Evolutionary conservation across 1,284 basidiomycete species (phyloP).

Genomic region (Pseudomicrostroma phylloplanum): DNA sequence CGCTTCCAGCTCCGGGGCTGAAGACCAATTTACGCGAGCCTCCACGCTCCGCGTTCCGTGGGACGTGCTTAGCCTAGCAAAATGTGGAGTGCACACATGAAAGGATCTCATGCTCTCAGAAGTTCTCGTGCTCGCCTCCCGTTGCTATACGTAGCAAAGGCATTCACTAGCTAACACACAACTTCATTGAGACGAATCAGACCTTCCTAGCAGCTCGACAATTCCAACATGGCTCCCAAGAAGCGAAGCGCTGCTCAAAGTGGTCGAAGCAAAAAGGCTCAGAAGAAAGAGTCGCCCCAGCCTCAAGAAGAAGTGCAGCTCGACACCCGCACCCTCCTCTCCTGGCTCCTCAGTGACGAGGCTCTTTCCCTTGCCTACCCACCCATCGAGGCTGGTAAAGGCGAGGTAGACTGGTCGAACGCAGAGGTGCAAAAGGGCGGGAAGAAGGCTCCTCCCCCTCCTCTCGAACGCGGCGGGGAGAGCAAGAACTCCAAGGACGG

Average conservation of each 20-base stretch:
- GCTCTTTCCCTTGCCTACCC: conserved; percentile 1
- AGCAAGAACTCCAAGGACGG: neutral
- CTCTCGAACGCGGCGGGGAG: neutral
- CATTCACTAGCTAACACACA: no score
- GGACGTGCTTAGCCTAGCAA: no score
- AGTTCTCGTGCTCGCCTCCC: no score
- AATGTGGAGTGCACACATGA: no score
- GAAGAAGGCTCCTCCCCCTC: neutral
- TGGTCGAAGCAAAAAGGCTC: neutral
- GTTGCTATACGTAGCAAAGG: no score
- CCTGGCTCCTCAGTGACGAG: conserved; percentile 1
- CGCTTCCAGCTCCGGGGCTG: no score
- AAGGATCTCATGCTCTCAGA: no score
- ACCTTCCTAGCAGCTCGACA: neutral
- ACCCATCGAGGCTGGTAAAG: neutral
- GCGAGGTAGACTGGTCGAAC: neutral
- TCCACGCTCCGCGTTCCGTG: no score
- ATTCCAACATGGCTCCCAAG: neutral
- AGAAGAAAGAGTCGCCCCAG: neutral
- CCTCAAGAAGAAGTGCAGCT: neutral
- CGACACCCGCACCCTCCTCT: neutral
- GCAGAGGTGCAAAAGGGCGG: neutral
- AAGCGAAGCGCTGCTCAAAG: neutral
- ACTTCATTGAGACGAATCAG: no score
- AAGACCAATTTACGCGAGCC: no score